Conservation (phyloP, 495 filamentous ascomycete species). For the Venustampulla echinocandica region DNA sequence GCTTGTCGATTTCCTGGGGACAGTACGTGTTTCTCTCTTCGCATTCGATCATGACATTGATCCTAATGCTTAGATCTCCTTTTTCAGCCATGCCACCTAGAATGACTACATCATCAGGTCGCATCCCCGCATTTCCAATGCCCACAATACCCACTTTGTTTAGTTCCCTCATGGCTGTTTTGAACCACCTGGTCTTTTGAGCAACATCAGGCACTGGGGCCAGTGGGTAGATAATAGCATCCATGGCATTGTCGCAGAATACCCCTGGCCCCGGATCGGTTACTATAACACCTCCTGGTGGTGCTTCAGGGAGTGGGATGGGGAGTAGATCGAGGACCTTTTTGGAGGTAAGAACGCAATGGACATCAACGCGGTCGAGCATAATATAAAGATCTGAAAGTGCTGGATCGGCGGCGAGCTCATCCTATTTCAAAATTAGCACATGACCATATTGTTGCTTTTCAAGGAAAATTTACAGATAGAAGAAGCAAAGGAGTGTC, state of each 20-base stretch:
- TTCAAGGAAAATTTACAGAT: too few relatives aligned
- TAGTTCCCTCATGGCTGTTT: slow-evolving; percentile 46
- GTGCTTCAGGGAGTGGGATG: slow-evolving; percentile 34
- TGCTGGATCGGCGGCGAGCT: slow-evolving; percentile 40
- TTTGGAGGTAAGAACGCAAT: slow-evolving; percentile 55
- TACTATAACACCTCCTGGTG: slow-evolving; percentile 52
- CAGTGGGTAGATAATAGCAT: slow-evolving; percentile 37
- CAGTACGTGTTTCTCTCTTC: slow-evolving; percentile 51
- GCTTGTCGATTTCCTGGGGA: slow-evolving; percentile 28
- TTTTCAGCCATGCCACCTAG: slow-evolving; percentile 36
- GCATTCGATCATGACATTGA: slow-evolving; percentile 59
- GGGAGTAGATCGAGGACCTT: slow-evolving; percentile 48
- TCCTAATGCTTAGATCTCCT: slow-evolving; percentile 44
- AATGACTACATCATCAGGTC: slow-evolving; percentile 39
- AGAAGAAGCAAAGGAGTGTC: too few relatives aligned
- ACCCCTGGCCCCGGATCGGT: slow-evolving; percentile 50
- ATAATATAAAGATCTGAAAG: slow-evolving; percentile 50
- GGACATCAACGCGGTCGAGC: slow-evolving; percentile 58
- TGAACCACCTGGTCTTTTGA: slow-evolving; percentile 39
- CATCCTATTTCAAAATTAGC: slow-evolving; percentile 29
- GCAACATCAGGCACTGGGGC: slow-evolving; percentile 44
- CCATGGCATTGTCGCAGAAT: slow-evolving; percentile 64
- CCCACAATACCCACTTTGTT: slow-evolving; percentile 54
- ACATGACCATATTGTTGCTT: neutral
- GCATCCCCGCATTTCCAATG: slow-evolving; percentile 52